Base-by-base conservation (phyloP, 345 rosid genomes). In the Punica granatum region DNA sequence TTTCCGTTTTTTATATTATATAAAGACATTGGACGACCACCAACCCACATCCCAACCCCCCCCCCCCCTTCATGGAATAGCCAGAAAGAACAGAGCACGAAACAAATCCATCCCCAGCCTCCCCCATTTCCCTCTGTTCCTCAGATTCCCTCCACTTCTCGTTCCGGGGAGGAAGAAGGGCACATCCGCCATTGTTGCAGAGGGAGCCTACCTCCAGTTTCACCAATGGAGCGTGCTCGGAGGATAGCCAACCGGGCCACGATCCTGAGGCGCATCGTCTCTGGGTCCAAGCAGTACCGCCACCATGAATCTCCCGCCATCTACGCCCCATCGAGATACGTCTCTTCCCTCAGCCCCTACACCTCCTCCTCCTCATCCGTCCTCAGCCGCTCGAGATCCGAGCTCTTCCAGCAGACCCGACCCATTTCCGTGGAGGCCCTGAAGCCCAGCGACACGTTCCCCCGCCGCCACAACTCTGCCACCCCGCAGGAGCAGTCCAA, bases 381-480 rank as follows among this genome's bases (percentile, higher is more conserved):
- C 37, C 30, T n/a, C 34, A 12, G 19, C 62, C n/a, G 53, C 26
- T 26, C 34, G 36, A 37, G 46, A 62, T 26, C 65, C 46, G 28
- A 62, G 39, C 60, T 23, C 46, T 41, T 18, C 48, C 60, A 41
- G 2, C 70, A 85, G 76, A 77, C 76, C 44, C 80, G 97, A 49
- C 70, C 85, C 60, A 82, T 94, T 31, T 91, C 98, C 66, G 84
- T 89, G 30, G 93, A 89, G 39, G 85, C 93, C 21, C 71, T 92
- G 73, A 83, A 85, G 60, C 74, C 91, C 0, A 73, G 85, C 49
- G 98, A 94, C 56, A 88, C 89, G 66, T 94, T 94, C 75, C 80
- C 99, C n/a, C 90, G 90, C 66, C 95, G 96, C 30, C 99, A 94
- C 60, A 94, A 94, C 93, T 94, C 97, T 0, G 92, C 96, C 1